A percentile compares a stretch with the other conserved stretches of the same genome.
Conservation (phyloP, 768 basidiomycete species). For the Grammothele lineata region DNA sequence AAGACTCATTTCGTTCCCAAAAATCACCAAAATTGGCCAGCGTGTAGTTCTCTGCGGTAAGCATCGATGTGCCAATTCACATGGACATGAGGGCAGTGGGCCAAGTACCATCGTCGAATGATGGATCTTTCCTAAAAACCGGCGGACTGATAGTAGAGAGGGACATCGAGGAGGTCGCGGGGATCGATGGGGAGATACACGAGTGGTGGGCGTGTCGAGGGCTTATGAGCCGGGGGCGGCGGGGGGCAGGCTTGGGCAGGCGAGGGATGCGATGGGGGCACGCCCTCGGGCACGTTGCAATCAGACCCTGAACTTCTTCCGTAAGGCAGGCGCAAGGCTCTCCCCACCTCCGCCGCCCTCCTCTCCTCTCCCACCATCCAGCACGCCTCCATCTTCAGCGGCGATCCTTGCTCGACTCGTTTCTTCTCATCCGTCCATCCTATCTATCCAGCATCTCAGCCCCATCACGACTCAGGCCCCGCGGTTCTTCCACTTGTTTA, state of each 20-base stretch:
- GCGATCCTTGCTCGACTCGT: constrained; percentile 1
- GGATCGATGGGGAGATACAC: constrained; percentile 19
- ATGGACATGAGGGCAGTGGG: no score
- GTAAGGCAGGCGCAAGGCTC: constrained; percentile 44
- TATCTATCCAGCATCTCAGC: constrained; percentile 31
- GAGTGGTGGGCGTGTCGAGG: constrained; percentile 18
- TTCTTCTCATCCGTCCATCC: constrained; percentile 18
- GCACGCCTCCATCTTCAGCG: constrained; percentile 14
- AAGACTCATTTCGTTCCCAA: no score
- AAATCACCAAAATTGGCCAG: no score
- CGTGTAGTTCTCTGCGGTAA: no score
- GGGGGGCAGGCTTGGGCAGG: constrained; percentile 31
- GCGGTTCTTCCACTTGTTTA: constrained; percentile 45
- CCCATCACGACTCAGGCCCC: constrained; percentile 57
- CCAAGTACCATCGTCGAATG: no score
- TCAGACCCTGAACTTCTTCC: constrained; percentile 54
- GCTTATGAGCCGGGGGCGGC: constrained; percentile 9
- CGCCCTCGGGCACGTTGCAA: constrained; percentile 71
- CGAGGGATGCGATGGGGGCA: constrained; percentile 36
- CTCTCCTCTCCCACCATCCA: constrained; percentile 32
- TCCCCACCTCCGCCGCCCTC: constrained; percentile 59
- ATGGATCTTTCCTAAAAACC: no score
- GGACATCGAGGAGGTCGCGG: no score
- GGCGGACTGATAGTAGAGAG: no score
- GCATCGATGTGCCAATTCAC: no score